Conservation (phyloP, 2,329 filamentous ascomycete genomes). For the Hypoxylon sp. region DNA sequence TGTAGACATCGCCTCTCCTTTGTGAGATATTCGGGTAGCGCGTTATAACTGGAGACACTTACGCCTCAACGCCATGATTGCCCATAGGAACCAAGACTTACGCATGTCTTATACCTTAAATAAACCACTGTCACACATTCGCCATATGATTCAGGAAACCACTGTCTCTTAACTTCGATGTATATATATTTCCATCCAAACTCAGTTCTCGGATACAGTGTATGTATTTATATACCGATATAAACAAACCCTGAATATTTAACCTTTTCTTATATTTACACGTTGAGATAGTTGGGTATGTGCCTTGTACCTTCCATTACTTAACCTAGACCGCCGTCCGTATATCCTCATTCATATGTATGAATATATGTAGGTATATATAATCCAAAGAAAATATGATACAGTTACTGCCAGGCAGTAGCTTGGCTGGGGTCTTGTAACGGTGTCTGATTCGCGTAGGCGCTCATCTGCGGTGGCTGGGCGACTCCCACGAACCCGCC, state of each 20-base stretch:
- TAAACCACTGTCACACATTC: background rate
- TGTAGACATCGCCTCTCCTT: too few relatives aligned
- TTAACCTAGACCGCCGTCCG: slow-evolving; percentile 17
- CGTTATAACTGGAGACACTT: too few relatives aligned
- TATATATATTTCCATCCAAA: slow-evolving; percentile 8
- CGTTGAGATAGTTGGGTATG: slow-evolving; percentile 23
- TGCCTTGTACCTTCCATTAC: slow-evolving; percentile 13
- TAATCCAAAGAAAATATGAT: slow-evolving; percentile 17
- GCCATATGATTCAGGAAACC: background rate
- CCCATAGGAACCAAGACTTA: too few relatives aligned
- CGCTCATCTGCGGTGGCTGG: slow-evolving; percentile 46
- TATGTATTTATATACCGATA: background rate
- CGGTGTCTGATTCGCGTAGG: slow-evolving; percentile 39
- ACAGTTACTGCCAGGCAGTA: slow-evolving; percentile 36
- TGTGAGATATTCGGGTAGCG: too few relatives aligned
- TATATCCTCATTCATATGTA: slow-evolving; percentile 21
- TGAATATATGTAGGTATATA: background rate
- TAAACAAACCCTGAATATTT: slow-evolving; percentile 4
- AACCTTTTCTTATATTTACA: slow-evolving; percentile 31
- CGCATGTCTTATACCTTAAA: background rate
- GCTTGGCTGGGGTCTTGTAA: slow-evolving; percentile 33
- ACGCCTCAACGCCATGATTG: too few relatives aligned
- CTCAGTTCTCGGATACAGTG: background rate
- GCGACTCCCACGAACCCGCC: slow-evolving; percentile 46
- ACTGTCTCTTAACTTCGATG: background rate